These are phyloP conservation scores for Periglandula ipomoeae DNA, from an alignment of 2,329 filamentous ascomycete species.

Conservation along the genomic window DNA sequence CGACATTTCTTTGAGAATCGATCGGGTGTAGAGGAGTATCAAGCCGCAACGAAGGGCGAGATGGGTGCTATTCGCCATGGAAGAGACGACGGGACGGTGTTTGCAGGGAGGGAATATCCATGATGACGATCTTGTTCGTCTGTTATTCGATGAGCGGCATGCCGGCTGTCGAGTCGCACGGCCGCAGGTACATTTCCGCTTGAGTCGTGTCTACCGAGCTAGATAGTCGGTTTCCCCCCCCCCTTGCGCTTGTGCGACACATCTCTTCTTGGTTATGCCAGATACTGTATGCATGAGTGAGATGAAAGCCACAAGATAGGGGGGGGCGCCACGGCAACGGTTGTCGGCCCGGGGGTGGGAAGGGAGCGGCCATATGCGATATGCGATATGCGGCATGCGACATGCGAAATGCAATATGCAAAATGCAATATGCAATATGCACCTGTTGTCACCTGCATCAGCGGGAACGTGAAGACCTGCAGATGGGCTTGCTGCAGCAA, in stretches of 20 bases:
- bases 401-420: neutral
- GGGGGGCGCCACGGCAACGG: neutral
- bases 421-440: neutral
- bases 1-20: neutral
- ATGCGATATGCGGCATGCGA: neutral
- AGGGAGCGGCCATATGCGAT: neutral
- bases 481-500: slow-evolving; percentile 1
- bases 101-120: neutral
- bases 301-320: neutral
- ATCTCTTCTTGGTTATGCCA: neutral
- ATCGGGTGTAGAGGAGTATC: neutral
- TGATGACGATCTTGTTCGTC: neutral
- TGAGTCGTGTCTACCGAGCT: neutral
- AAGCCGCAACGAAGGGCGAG: neutral
- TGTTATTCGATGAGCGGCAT: neutral
- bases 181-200: neutral
- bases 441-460: slow-evolving; percentile 1
- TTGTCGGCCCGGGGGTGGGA: neutral
- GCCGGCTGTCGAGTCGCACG: neutral
- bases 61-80: neutral
- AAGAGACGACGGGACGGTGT: neutral
- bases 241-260: neutral
- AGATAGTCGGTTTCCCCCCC: neutral
- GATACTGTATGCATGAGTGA: neutral
- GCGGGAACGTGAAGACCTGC: slow-evolving; percentile 1